Evolutionary conservation across 2,329 filamentous ascomycete genomes (phyloP).

Genomic region (Fusarium marasasianum): DNA sequence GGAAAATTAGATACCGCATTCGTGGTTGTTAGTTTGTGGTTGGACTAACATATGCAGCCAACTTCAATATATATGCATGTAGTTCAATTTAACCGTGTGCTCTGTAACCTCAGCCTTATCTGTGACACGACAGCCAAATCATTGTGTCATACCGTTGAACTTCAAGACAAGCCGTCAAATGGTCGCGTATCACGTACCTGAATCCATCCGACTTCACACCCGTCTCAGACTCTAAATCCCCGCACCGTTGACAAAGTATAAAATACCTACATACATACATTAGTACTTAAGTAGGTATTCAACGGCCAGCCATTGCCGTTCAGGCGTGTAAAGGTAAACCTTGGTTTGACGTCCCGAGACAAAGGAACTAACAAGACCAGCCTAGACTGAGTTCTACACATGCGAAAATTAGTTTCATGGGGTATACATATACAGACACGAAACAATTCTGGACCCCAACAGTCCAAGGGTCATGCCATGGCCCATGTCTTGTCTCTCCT

Average conservation of each 20-base stretch:
- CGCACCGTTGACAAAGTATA: neutral
- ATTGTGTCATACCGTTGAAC: neutral
- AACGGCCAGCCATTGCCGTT: slow-evolving; percentile 3
- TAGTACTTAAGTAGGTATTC: neutral
- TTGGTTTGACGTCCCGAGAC: neutral
- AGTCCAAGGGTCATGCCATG: neutral
- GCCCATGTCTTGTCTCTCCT: neutral
- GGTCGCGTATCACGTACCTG: slow-evolving; percentile 18
- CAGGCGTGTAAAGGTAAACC: neutral
- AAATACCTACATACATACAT: neutral
- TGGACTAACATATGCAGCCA: neutral
- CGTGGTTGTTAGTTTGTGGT: neutral
- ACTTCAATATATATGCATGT: neutral
- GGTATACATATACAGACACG: neutral
- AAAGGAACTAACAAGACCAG: neutral
- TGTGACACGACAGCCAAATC: neutral
- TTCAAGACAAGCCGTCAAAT: neutral
- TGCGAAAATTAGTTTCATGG: neutral
- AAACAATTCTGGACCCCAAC: neutral
- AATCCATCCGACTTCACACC: neutral
- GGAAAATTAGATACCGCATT: neutral
- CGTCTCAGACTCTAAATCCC: slow-evolving; percentile 13
- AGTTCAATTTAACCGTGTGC: neutral
- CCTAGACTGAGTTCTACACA: neutral
- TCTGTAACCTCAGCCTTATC: neutral